Conservation (phyloP, 805 yeast species). For the Zygosaccharomyces pseudorouxii region DNA sequence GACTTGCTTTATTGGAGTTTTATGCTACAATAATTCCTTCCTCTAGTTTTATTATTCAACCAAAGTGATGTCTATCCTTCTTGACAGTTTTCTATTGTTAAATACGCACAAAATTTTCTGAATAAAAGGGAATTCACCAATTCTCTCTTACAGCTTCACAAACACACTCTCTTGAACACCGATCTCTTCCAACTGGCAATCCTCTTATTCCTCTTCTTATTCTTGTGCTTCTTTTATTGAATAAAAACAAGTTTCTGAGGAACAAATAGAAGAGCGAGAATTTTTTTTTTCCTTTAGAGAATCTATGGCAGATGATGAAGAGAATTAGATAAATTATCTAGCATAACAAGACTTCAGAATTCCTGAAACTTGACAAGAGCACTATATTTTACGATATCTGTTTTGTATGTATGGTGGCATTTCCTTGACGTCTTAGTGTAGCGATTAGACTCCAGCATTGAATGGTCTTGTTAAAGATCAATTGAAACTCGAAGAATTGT, state of each 20-base stretch:
- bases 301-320: background rate
- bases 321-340: background rate
- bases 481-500: no score
- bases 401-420: no score
- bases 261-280: conserved; percentile 11
- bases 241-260: conserved; percentile 6
- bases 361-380: no score
- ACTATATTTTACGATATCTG: no score
- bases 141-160: background rate
- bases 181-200: background rate
- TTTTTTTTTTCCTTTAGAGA: conserved; percentile 6
- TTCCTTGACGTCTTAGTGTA: no score
- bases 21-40: background rate
- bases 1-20: background rate
- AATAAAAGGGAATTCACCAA: background rate
- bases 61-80: background rate
- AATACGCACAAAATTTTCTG: background rate
- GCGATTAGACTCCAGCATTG: no score
- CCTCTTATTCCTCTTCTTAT: background rate
- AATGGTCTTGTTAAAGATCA: no score
- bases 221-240: conserved; percentile 2
- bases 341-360: background rate
- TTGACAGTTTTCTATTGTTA: background rate
- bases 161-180: background rate
- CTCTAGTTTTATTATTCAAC: background rate